Base-by-base conservation (phyloP, 1,139 yeast genomes). In the Nakaseomyces delphensis region DNA sequence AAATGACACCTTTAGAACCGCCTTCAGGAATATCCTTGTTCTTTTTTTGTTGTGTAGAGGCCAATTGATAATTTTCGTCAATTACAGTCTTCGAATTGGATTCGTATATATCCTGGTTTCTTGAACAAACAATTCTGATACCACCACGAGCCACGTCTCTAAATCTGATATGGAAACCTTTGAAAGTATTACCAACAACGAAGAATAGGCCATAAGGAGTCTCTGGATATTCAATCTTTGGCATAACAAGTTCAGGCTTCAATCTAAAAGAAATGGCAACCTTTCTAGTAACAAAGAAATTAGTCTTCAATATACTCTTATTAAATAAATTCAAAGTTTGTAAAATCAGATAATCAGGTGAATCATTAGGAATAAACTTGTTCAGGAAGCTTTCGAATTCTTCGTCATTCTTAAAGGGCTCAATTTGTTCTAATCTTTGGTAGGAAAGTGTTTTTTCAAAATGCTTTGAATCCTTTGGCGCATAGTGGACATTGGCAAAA, bases 21-120 rank as follows among this genome's bases (percentile, higher is more conserved):
- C 98, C 98, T 71, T 91, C 98, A 36, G 98, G 98, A 47, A 91
- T 91, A 69, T 91, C 98, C 70, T 91, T 91, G 68, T 91, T 91
- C 69, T 91, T 91, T 55, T 91, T 77, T 69, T 91, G 98, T 68
- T 91, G 98, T 36, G 98, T 91, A 48, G 83, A 79, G 36, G 98
- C 98, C 65, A 91, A 75, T 63, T 89, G 89, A 67, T 91, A 91
- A 67, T 91, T 91, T 65, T 91, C 98, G 65, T 91, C 98, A 66
- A 91, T 87, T 64, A 91, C 75, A 55, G 85, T 84, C 56, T 95
- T 78, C 50, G 82, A 83, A 62, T 91, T 91, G 59, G 79, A 78
- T 43, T 83, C 77, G 65, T 87, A 91, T 38, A 89, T 89, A 66
- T 91, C 97, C 47, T 71, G 68, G 41, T 85, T 82, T 63, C 95